phyloP scores from a whole-genome alignment of 2,329 filamentous ascomycete species.

The Phoma sp. region DNA sequence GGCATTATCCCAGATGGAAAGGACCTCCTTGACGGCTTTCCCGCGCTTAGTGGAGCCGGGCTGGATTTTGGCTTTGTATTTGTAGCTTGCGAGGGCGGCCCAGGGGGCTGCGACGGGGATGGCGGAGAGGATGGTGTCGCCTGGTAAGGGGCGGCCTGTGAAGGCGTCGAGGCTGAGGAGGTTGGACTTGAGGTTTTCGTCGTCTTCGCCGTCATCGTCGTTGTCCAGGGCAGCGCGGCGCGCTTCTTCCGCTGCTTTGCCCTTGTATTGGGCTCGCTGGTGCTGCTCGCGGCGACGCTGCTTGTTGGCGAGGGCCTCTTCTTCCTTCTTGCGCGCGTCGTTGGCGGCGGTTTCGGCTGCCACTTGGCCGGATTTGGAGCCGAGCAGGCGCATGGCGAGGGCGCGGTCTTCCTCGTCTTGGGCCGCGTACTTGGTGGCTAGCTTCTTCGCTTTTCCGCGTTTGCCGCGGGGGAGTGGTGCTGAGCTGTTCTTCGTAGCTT shows the following conservation, averaged over 20 bases:
- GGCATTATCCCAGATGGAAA: constrained; percentile 79
- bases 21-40: constrained; percentile 88
- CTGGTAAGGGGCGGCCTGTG: constrained; percentile 77
- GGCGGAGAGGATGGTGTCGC: constrained; percentile 79
- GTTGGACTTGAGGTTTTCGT: constrained; percentile 56
- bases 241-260: constrained; percentile 77
- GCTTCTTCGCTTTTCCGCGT: constrained; percentile 83
- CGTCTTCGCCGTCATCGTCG: constrained; percentile 64
- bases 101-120: constrained; percentile 70
- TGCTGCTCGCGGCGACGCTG: constrained; percentile 83
- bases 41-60: constrained; percentile 91
- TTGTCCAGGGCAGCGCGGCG: constrained; percentile 56
- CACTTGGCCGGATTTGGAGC: constrained; percentile 73
- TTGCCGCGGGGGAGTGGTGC: constrained; percentile 69
- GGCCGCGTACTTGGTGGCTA: constrained; percentile 86
- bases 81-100: constrained; percentile 72
- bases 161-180: constrained; percentile 68
- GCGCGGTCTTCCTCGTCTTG: constrained; percentile 94
- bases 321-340: constrained; percentile 73
- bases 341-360: constrained; percentile 68
- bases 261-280: constrained; percentile 75
- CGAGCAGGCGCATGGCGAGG: constrained; percentile 85
- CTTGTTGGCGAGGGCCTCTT: constrained; percentile 73
- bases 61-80: constrained; percentile 95
- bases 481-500: constrained; percentile 39